Base-by-base conservation (phyloP, 2,329 filamentous ascomycete species). In the Endoconidiophora polonica region DNA sequence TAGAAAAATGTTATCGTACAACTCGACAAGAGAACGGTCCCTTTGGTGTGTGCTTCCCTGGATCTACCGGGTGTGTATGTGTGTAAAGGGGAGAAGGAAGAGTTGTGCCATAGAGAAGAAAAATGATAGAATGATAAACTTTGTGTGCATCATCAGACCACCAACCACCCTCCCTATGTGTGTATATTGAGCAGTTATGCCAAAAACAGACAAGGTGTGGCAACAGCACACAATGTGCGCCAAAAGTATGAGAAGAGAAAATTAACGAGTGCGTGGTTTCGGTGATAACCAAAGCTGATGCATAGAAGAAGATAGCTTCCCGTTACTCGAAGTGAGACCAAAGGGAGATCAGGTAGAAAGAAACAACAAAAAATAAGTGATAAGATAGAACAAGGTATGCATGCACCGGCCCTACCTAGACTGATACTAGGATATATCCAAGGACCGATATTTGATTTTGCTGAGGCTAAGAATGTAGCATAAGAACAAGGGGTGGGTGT, bases 261-360 rank as follows among this genome's bases (percentile, higher is more conserved):
- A 41, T 43, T 26, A 50, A 47, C 22, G 41, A 52, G 40, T 33
- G 40, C 23, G 40, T 16, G 20, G 20, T 36, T 43, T 48, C 5
- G 39, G 39, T 48, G 6, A 48, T n/a, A 50, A 50, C 42, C 42
- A 45, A 46, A 50, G 23, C 42, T 36, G 40, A 39, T 36, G 20
- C 9, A 33, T 33, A 49, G 26, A 42, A 43, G 26, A 40, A 39
- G n/a, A 43, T 29, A 29, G n/a, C 49, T 22, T 46, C 44, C 49
- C 33, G 39, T 43, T 51, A 47, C 49, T 51, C 49, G 44, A 47
- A 51, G 10, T 20, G 49, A 51, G 49, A 50, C 43, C 16, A 53
- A 43, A 45, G 33, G 43, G 38, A 46, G 22, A 23, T 48, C 22
- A 43, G 20, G 43, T 23, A 38, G 39, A 26, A 48, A 38, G 40